Evolutionary conservation across 2,329 filamentous ascomycete species (phyloP).

Genomic region (Emergomyces pasteurianus): DNA sequence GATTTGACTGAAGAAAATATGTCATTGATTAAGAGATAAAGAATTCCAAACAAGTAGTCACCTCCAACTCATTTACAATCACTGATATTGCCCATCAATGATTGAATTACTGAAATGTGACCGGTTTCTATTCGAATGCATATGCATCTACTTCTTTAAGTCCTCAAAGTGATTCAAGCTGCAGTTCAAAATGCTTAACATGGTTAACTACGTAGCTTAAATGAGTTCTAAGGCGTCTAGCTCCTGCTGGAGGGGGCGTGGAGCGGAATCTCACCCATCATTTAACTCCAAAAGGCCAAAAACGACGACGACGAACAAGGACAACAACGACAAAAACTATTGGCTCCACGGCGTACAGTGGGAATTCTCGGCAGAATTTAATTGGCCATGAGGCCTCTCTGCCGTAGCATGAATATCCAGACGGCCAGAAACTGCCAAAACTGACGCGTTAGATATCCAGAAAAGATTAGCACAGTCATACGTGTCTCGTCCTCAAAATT

Average conservation of each 20-base stretch:
- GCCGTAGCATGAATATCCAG: slow-evolving; percentile 13
- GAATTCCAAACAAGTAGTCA: too few species aligned
- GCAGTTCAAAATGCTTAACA: too few species aligned
- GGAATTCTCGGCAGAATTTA: slow-evolving; percentile 27
- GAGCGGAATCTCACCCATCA: slow-evolving; percentile 1
- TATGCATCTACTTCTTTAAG: too few species aligned
- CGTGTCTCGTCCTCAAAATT: slow-evolving; percentile 27
- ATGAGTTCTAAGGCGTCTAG: slow-evolving; percentile 13
- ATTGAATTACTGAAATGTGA: too few species aligned
- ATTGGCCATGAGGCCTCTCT: slow-evolving; percentile 24
- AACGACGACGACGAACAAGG: slow-evolving; percentile 12
- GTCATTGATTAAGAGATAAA: too few species aligned
- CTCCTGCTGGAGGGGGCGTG: slow-evolving; percentile 2
- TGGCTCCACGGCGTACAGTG: slow-evolving; percentile 19
- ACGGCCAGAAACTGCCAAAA: slow-evolving; percentile 14
- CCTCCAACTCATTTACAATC: too few species aligned
- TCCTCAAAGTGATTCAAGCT: too few species aligned
- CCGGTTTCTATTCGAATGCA: too few species aligned
- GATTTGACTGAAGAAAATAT: too few species aligned
- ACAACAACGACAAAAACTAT: slow-evolving; percentile 4
- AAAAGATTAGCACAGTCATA: slow-evolving; percentile 17
- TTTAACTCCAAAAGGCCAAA: slow-evolving; percentile 15
- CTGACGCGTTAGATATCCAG: slow-evolving; percentile 21
- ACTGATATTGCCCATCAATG: too few species aligned
- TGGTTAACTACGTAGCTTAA: too few species aligned